Evolutionary conservation across 2,329 filamentous ascomycete genomes (phyloP), one percentile per base, ranked within the genome.

Genomic region (Trichophyton rubrum): DNA sequence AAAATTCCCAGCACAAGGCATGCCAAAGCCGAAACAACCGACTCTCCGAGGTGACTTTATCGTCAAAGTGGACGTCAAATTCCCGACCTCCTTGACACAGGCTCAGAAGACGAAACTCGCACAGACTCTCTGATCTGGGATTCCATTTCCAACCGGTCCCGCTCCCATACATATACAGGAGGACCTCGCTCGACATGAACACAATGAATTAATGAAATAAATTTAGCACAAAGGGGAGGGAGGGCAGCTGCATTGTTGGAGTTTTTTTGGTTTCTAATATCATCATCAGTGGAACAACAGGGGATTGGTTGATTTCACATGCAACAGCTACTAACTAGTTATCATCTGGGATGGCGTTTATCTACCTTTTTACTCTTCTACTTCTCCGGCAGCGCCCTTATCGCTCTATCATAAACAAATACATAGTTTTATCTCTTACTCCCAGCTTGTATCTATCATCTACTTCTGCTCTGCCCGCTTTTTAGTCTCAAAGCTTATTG

Each of bases 11-110:
- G 82, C 83, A 3, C 80, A 89, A n/a, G 93, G 93, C 62, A 97
- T 99, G 93, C 90, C 91, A 41, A 85, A 93, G 69, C 89, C 89
- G 63, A 97, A 96, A 81, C 92, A 90, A 71, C 89, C 89, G 0
- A 84, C 78, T 62, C 82, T 90, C 68, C 83, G 92, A 61, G 93
- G 93, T 24, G 90, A 96, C 70, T 89, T 99, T 66, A 77, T 97
- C 62, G 82, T 99, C 62, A 88, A 85, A 62, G 91, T 96, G 69
- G 93, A 93, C 70, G 91, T 99, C 73, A 91, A 89, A 71, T 97
- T 96, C 78, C 93, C 93, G 0, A 85, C 85, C 2, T 85, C 75
- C 45, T 75, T 99, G 74, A 92, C 89, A 3, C 61, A 81, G 6
- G 77, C 81, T 3, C 92, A 97, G 77, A 97, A 96, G 79, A 78